phyloP scores from a whole-genome alignment of 2,329 filamentous ascomycete genomes.

The Rugonectria rugulosa region DNA sequence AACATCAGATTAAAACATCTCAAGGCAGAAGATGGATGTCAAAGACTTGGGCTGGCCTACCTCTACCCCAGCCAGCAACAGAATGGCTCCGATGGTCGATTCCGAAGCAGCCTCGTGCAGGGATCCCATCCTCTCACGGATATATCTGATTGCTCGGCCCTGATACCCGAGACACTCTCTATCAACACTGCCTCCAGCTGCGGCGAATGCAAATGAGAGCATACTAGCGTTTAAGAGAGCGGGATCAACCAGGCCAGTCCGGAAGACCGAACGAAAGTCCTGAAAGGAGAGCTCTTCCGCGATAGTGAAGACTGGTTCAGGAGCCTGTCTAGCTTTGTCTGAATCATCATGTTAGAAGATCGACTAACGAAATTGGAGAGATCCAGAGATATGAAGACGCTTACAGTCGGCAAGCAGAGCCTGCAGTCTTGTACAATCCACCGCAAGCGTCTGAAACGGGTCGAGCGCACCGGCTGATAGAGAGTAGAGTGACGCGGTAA shows the following conservation, averaged over 20 bases:
- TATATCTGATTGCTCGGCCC: conserved; percentile 39
- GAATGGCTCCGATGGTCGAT: conserved; percentile 50
- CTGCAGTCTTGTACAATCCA: conserved; percentile 20
- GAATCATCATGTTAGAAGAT: fast-evolving
- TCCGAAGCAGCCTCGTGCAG: conserved; percentile 40
- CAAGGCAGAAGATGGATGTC: not conserved
- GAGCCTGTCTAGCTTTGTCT: conserved; percentile 38
- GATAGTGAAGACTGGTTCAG: conserved; percentile 48
- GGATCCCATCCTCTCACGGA: conserved; percentile 46
- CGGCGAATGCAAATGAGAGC: conserved; percentile 48
- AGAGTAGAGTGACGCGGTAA: fast-evolving
- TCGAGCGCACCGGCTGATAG: not conserved
- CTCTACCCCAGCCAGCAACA: conserved; percentile 52
- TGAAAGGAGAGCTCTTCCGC: conserved; percentile 47
- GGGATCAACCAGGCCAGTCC: conserved; percentile 42
- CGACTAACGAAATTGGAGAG: fast-evolving
- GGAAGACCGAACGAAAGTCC: conserved; percentile 47
- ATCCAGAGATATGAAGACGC: not conserved
- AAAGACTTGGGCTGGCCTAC: too few relatives aligned
- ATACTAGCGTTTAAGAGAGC: conserved; percentile 50
- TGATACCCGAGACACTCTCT: conserved; percentile 48
- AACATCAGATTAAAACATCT: conserved; percentile 9
- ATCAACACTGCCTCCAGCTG: conserved; percentile 35
- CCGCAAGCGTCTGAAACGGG: conserved; percentile 26
- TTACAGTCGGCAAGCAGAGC: conserved; percentile 17